Percentiles rank a stretch among this genome's conserved stretches.
Evolutionary conservation across 257 asterid genomes (phyloP).

Genomic region (Scutellaria baicalensis): DNA sequence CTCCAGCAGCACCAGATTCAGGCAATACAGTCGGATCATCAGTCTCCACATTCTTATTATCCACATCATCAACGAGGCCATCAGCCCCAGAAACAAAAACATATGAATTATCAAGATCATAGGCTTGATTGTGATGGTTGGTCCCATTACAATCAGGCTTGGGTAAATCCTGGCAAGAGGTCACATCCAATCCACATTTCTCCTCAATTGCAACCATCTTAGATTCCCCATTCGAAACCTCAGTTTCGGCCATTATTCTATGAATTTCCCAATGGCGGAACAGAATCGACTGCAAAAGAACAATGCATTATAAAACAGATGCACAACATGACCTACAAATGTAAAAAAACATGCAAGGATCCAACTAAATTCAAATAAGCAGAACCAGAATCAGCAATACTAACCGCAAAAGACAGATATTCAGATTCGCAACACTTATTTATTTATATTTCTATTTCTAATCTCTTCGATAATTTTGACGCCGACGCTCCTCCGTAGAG

Average conservation of each 20-base stretch:
- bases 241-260: constrained; percentile 35
- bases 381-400: neutral
- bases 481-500: neutral
- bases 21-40: neutral
- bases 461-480: neutral
- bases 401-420: constrained; percentile 1
- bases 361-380: neutral
- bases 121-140: constrained; percentile 15
- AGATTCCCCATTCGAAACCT: constrained; percentile 24
- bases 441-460: neutral
- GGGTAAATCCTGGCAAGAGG: constrained; percentile 31
- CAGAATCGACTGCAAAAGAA: constrained; percentile 13
- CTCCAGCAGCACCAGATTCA: neutral
- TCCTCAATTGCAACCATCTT: constrained; percentile 23
- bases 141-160: constrained; percentile 26
- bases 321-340: neutral
- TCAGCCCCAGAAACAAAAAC: constrained; percentile 33
- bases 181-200: constrained; percentile 26
- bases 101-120: constrained; percentile 44
- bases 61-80: constrained; percentile 20
- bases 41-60: neutral
- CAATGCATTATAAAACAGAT: constrained; percentile 10
- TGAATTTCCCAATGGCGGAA: constrained; percentile 11
- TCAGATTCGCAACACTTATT: constrained; percentile 3
- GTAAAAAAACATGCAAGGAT: constrained; percentile 3